Conservation (phyloP, 441 rosid genomes). For the Cnidoscolus chayamansa region DNA sequence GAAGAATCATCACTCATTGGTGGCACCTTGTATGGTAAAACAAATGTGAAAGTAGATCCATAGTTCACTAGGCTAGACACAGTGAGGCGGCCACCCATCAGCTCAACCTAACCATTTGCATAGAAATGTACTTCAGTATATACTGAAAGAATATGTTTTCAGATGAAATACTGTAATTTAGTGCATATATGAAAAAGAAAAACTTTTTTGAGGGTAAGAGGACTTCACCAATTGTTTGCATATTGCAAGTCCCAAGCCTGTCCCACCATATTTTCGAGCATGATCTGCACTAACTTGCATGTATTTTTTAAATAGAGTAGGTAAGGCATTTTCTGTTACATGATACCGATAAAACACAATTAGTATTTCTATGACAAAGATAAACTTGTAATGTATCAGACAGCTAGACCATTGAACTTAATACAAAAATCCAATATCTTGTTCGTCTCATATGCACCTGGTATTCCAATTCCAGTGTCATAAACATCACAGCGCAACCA, state of each 20-base stretch:
- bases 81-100: constrained; percentile 88
- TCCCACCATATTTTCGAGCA: constrained; percentile 94
- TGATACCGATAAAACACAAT: constrained; percentile 17
- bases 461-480: constrained; percentile 97
- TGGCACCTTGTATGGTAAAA: constrained; percentile 80
- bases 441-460: constrained; percentile 42
- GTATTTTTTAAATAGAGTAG: constrained; percentile 76
- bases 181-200: neutral
- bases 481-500: constrained; percentile 90
- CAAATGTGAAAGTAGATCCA: constrained; percentile 87
- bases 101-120: constrained; percentile 59
- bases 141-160: neutral
- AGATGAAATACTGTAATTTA: neutral
- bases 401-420: neutral
- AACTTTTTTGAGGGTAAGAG: constrained; percentile 3
- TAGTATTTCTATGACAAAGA: neutral
- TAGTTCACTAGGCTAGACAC: constrained; percentile 70
- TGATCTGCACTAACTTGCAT: constrained; percentile 97
- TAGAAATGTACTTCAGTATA: constrained; percentile 21
- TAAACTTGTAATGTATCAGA: constrained; percentile 5
- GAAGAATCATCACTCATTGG: constrained; percentile 52
- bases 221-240: constrained; percentile 84
- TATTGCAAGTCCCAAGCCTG: constrained; percentile 97
- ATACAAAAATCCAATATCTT: neutral
- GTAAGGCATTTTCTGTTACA: constrained; percentile 74